phyloP scores from a whole-genome alignment of 352 stramenopile species.

The Globisporangium viniferum region DNA sequence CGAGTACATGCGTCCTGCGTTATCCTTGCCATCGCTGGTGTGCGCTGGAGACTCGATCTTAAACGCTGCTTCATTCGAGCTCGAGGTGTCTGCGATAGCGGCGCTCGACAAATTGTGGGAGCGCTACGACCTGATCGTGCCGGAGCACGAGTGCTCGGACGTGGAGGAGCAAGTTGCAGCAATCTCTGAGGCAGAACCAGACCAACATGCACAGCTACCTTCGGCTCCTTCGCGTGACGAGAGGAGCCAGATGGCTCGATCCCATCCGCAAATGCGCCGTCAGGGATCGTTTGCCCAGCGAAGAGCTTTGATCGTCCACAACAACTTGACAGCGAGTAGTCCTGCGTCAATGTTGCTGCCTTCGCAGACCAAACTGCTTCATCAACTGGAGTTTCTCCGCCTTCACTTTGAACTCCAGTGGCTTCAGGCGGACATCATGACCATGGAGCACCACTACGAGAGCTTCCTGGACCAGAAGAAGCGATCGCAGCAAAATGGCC shows the following conservation, averaged over 20 bases:
- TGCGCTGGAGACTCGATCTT: neutral
- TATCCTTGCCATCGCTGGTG: neutral
- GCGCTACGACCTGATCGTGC: conserved; percentile 14
- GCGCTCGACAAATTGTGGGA: conserved; percentile 16
- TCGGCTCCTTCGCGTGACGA: neutral
- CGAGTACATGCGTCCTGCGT: conserved; percentile 17
- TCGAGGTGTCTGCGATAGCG: conserved; percentile 9
- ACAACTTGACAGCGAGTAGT: neutral
- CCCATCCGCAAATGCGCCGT: neutral
- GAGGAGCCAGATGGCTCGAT: neutral
- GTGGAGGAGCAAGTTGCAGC: neutral
- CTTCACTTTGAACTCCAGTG: conserved; percentile 41
- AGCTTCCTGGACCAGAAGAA: conserved; percentile 36
- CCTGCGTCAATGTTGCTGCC: neutral
- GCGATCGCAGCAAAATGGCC: conserved; percentile 22
- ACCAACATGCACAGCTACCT: neutral
- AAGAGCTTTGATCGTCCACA: neutral
- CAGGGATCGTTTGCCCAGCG: conserved; percentile 5
- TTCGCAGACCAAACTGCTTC: neutral
- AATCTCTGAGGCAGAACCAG: neutral
- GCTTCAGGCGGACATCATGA: conserved; percentile 36
- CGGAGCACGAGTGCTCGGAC: conserved; percentile 2
- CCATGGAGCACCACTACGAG: conserved; percentile 43
- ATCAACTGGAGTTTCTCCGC: conserved; percentile 30
- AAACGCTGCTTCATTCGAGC: neutral